Evolutionary conservation across 176 grass and related monocot genomes (phyloP).

Genomic region (Stipa capillata): DNA sequence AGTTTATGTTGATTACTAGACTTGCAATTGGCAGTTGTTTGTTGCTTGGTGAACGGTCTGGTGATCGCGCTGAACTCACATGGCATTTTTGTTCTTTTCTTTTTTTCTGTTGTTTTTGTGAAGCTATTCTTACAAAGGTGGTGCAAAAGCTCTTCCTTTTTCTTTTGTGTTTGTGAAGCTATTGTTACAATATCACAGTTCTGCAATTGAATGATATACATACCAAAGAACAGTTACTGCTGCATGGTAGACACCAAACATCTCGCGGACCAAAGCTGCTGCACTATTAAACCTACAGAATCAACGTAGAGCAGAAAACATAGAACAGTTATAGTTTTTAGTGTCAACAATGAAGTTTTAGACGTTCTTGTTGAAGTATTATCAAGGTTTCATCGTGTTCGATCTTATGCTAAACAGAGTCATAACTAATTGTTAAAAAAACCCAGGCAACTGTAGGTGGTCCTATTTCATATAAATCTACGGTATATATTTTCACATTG

Average conservation of each 20-base stretch:
- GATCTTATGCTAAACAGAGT: not conserved
- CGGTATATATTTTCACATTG: not conserved
- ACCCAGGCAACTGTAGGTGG: constrained; percentile 68
- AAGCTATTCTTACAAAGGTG: no score
- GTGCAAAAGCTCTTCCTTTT: no score
- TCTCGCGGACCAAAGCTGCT: not conserved
- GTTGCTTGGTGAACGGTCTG: constrained; percentile 85
- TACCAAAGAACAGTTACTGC: not conserved
- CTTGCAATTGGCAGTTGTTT: constrained; percentile 54
- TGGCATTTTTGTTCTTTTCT: constrained; percentile 34
- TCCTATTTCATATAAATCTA: constrained; percentile 34
- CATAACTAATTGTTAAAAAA: constrained; percentile 12
- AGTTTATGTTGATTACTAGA: constrained; percentile 15
- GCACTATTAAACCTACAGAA: not conserved
- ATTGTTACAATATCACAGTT: not conserved
- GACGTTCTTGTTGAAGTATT: no score
- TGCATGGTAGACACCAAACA: not conserved
- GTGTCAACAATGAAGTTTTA: no score
- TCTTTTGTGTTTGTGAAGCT: no score
- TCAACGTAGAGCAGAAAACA: not conserved
- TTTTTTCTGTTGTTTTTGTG: not conserved
- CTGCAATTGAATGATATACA: not conserved
- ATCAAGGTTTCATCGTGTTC: not conserved
- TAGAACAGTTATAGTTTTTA: not conserved
- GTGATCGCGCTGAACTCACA: constrained; percentile 56